phyloP scores from a whole-genome alignment of 495 filamentous ascomycete genomes.

The Aspergillus kassunensis region DNA sequence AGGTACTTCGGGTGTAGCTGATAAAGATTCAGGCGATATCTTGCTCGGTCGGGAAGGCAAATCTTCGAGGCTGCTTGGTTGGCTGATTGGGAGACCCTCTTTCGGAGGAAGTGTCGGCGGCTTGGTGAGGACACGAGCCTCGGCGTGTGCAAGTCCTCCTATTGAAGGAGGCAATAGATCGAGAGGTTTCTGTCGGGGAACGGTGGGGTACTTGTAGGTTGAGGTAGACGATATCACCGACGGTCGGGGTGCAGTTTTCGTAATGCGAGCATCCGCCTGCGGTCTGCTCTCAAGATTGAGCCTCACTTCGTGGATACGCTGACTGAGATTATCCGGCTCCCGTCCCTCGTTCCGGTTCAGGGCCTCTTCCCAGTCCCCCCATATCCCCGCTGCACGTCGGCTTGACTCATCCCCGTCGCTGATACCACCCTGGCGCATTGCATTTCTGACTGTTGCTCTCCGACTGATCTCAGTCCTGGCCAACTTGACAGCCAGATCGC shows the following conservation, averaged over 20 bases:
- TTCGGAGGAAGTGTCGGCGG: slow-evolving; percentile 52
- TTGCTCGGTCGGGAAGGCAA: slow-evolving; percentile 35
- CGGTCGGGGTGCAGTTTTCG: slow-evolving; percentile 15
- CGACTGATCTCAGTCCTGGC: slow-evolving; percentile 71
- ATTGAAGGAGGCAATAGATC: slow-evolving; percentile 17
- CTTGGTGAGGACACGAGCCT: slow-evolving; percentile 29
- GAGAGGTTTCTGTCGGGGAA: slow-evolving; percentile 43
- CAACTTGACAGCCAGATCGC: slow-evolving; percentile 72
- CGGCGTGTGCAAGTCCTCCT: slow-evolving; percentile 18
- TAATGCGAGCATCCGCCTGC: slow-evolving; percentile 3
- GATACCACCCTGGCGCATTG: slow-evolving; percentile 51
- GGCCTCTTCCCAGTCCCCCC: slow-evolving; percentile 56
- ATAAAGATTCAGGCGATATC: slow-evolving; percentile 9
- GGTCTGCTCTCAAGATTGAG: slow-evolving; percentile 30
- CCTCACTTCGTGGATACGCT: slow-evolving; percentile 44
- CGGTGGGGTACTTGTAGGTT: slow-evolving; percentile 50
- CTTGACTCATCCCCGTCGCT: slow-evolving; percentile 51
- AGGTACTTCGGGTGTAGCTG: slow-evolving; percentile 21
- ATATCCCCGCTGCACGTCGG: slow-evolving; percentile 58
- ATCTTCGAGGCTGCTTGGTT: slow-evolving; percentile 21
- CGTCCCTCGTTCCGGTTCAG: slow-evolving; percentile 26
- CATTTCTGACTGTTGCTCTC: slow-evolving; percentile 55
- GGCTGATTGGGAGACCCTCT: slow-evolving; percentile 22
- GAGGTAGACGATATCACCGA: slow-evolving; percentile 14
- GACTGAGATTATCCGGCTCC: slow-evolving; percentile 38